These are phyloP conservation scores for Ophiostoma australiae DNA, from an alignment of 2,329 filamentous ascomycete genomes.

Conservation along the genomic window DNA sequence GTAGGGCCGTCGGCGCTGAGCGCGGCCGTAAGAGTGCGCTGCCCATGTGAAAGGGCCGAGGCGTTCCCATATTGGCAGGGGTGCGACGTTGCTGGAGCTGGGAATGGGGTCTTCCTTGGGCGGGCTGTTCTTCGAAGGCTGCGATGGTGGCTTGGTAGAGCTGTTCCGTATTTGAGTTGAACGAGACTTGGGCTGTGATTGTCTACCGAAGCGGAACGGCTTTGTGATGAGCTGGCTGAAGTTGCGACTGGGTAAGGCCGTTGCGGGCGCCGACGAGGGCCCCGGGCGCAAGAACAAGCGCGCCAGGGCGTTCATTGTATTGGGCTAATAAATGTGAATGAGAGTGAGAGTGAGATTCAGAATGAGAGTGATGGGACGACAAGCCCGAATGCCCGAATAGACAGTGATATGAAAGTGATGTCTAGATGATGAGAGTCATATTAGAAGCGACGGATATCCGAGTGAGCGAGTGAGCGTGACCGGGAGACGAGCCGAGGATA, in stretches of 20 bases:
- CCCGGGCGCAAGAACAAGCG: slow-evolving; percentile 20
- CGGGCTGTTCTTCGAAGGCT: neutral
- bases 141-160: slow-evolving; percentile 4
- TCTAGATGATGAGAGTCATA: neutral
- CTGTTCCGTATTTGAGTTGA: neutral
- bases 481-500: neutral
- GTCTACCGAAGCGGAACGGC: neutral
- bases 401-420: neutral
- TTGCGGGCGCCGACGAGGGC: slow-evolving; percentile 14
- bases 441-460: neutral
- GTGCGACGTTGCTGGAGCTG: slow-evolving; percentile 40
- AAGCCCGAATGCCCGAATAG: neutral
- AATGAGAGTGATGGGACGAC: neutral
- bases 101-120: slow-evolving; percentile 37
- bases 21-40: slow-evolving; percentile 59
- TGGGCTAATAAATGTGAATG: neutral
- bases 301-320: slow-evolving; percentile 17
- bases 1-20: slow-evolving; percentile 68
- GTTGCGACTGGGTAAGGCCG: slow-evolving; percentile 11
- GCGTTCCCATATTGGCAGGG: slow-evolving; percentile 50
- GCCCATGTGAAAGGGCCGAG: slow-evolving; percentile 53
- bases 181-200: neutral
- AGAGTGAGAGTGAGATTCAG: neutral
- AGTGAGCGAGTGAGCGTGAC: neutral
- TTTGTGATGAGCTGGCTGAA: slow-evolving; percentile 17